phyloP scores from a whole-genome alignment of 129 eudicot genomes.

The Sambucus nigra region DNA sequence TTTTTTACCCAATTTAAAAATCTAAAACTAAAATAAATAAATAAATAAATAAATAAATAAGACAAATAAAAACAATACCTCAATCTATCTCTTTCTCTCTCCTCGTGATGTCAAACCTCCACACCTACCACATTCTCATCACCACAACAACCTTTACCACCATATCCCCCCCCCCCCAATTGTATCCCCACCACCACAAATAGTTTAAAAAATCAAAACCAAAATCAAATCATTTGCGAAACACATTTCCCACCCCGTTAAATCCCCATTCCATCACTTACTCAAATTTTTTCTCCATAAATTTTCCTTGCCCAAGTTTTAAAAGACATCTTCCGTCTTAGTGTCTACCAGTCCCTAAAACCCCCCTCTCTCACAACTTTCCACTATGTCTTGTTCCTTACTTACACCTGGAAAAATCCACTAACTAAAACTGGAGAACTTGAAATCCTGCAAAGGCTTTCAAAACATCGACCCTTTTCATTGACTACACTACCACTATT shows the following conservation, averaged over 20 bases:
- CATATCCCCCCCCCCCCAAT: no score
- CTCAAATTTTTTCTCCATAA: background rate
- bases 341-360: background rate
- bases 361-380: constrained; percentile 1
- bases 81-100: no score
- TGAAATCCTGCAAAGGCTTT: constrained; percentile 93
- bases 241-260: constrained; percentile 7
- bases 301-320: background rate
- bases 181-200: no score
- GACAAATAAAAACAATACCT: no score
- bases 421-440: constrained; percentile 87
- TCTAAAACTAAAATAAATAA: no score
- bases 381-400: constrained; percentile 35
- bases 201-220: no score
- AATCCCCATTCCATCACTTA: background rate
- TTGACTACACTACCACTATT: constrained; percentile 89
- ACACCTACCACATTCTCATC: no score
- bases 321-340: background rate
- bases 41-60: no score
- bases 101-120: no score
- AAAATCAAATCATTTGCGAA: no score
- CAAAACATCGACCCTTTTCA: constrained; percentile 77
- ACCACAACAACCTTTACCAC: no score
- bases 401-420: constrained; percentile 62
- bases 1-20: no score